Evolutionary conservation across 129 eudicot species (phyloP), one percentile per base, ranked within the genome.

Genomic region (Artemisia annua): DNA sequence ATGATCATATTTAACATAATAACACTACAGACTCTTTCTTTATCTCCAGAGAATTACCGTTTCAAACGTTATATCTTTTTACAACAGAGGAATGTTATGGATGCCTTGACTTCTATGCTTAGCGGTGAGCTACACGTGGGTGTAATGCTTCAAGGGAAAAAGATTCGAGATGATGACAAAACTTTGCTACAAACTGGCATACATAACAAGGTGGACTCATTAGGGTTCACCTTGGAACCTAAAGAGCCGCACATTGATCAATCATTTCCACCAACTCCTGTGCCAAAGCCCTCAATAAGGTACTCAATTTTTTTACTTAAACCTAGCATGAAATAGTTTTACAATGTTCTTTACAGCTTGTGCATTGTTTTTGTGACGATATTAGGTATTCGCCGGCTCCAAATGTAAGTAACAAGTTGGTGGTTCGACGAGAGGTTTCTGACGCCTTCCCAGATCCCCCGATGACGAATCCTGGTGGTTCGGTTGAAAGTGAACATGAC

Each of bases 151-250:
- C 97, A 95, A 71, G 99, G 99, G 68, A 90, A 87, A 81, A 95
- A 79, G 77, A 85, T 95, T 60, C 78, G 96, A 75, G 99, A 95
- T 48, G 99, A 95, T 68, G 88, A 75, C 63, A 95, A 84, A 83
- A 95, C 96, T 43, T 79, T 95, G 63, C 46, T 81, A 59, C 99
- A 95, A 81, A 84, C 84, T 15, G 99, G 99, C 65, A 88, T 95
- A 63, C 82, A 83, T 67, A 83, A 83, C 79, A 90, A 83, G 83
- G 72, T 85, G 20, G 96, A 95, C 68, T 74, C 93, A 39, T 78
- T 95, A 61, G 96, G 96, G 63, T 95, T 90, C 70, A 54, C 87
- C 20, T 89, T 95, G 70, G 99, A 95, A 86, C 97, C 96, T n/a
- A 83, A 78, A 57, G 71, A 83, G 26, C 20, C 74, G 69, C 87